Conservation (phyloP, 208 protist species). For the Acanthamoeba polyphaga region DNA sequence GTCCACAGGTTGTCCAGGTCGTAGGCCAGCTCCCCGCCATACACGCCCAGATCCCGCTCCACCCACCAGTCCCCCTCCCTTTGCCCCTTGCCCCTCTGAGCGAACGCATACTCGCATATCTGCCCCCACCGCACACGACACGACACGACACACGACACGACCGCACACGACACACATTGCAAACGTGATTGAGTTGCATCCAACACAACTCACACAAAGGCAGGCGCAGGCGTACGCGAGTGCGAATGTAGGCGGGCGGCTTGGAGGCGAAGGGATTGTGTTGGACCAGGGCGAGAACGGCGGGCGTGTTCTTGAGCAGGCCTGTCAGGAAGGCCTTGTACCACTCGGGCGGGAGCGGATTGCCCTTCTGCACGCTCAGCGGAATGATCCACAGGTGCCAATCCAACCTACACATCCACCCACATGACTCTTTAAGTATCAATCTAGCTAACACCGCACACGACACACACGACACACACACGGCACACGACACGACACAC, state of each 20-base stretch:
- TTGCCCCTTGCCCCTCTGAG: neutral
- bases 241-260: constrained; percentile 10
- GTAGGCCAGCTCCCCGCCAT: constrained; percentile 50
- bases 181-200: neutral
- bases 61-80: constrained; percentile 19
- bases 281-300: constrained; percentile 8
- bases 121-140: neutral
- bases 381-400: constrained; percentile 71
- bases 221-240: neutral
- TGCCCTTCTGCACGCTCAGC: constrained; percentile 34
- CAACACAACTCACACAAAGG: neutral
- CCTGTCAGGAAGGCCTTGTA: constrained; percentile 50
- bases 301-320: constrained; percentile 37
- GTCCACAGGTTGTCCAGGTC: constrained; percentile 66
- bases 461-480: too few relatives aligned
- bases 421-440: too few relatives aligned
- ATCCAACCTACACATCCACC: neutral
- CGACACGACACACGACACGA: neutral
- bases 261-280: constrained; percentile 13
- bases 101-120: constrained; percentile 48
- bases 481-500: too few relatives aligned
- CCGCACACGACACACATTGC: too few relatives aligned
- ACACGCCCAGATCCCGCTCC: constrained; percentile 55
- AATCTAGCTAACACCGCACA: too few relatives aligned
- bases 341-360: constrained; percentile 39